Conservation (phyloP, 148 eudicot species). For the Chenopodium berlandieri region DNA sequence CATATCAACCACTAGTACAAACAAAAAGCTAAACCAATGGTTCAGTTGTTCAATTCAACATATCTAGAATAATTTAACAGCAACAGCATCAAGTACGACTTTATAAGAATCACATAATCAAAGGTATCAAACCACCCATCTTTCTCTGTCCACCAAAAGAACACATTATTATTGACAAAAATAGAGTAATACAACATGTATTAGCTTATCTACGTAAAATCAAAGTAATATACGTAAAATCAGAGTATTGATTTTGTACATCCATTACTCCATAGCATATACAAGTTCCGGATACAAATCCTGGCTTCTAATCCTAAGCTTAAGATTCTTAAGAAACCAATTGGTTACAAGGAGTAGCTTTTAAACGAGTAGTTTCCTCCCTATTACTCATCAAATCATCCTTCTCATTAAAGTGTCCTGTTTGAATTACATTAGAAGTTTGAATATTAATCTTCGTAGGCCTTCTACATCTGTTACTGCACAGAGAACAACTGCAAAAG, state of each 20-base stretch:
- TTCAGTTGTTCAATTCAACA: not conserved
- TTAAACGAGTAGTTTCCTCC: not conserved
- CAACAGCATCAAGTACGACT: not conserved
- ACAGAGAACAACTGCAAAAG: constrained; percentile 1
- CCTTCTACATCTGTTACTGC: not conserved
- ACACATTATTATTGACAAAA: not conserved
- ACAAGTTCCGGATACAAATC: constrained; percentile 1
- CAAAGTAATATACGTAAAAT: not conserved
- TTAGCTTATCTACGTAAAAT: not conserved
- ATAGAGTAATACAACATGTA: not conserved
- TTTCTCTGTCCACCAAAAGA: not conserved
- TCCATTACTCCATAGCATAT: constrained; percentile 10
- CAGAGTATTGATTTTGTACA: not conserved
- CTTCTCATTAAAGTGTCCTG: not conserved
- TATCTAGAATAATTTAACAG: too few species aligned
- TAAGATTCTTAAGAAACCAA: not conserved
- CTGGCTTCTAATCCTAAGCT: not conserved
- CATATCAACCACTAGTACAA: too few species aligned
- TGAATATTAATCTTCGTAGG: not conserved
- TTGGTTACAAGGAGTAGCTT: not conserved
- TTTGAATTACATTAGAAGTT: not conserved
- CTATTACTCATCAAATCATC: not conserved
- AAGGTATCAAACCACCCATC: not conserved
- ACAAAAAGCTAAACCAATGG: too few species aligned
- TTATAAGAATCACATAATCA: too few species aligned